These are phyloP conservation scores for Penicillium corylophilum DNA, from an alignment of 2,329 filamentous ascomycete genomes.

Conservation along the genomic window DNA sequence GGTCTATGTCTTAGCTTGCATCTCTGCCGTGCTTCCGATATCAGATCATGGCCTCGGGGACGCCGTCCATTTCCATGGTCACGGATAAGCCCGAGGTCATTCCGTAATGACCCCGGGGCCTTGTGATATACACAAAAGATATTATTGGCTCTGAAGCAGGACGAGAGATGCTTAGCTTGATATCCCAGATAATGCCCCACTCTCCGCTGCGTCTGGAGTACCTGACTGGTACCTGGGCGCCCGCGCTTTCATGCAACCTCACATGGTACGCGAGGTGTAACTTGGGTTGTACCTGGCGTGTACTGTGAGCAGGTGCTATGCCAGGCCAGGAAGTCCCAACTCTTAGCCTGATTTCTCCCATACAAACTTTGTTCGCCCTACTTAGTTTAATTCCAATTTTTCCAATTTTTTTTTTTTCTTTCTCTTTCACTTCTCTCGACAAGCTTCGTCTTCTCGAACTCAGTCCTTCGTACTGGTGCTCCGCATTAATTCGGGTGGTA, in stretches of 20 bases:
- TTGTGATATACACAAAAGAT: slow-evolving; percentile 3
- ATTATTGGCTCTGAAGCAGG: slow-evolving; percentile 2
- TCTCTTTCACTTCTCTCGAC: background rate
- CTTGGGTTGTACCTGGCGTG: background rate
- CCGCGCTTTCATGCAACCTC: background rate
- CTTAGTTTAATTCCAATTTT: background rate
- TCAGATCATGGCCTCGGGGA: slow-evolving; percentile 2
- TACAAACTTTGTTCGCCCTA: background rate
- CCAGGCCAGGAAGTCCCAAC: background rate
- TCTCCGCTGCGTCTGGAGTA: background rate
- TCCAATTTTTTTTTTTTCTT: background rate
- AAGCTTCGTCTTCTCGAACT: background rate
- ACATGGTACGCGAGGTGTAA: no score
- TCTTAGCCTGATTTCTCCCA: background rate
- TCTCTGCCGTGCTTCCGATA: background rate
- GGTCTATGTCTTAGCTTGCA: background rate
- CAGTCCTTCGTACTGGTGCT: background rate
- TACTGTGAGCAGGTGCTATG: background rate
- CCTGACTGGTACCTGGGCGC: background rate
- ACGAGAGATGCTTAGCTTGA: background rate
- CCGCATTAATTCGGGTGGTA: slow-evolving; percentile 5
- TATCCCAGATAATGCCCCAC: background rate
- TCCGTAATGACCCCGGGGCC: background rate
- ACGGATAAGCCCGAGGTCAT: background rate
- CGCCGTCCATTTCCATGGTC: background rate